Evolutionary conservation across 2,329 filamentous ascomycete genomes (phyloP).

Genomic region (Fragosphaeria purpurea): DNA sequence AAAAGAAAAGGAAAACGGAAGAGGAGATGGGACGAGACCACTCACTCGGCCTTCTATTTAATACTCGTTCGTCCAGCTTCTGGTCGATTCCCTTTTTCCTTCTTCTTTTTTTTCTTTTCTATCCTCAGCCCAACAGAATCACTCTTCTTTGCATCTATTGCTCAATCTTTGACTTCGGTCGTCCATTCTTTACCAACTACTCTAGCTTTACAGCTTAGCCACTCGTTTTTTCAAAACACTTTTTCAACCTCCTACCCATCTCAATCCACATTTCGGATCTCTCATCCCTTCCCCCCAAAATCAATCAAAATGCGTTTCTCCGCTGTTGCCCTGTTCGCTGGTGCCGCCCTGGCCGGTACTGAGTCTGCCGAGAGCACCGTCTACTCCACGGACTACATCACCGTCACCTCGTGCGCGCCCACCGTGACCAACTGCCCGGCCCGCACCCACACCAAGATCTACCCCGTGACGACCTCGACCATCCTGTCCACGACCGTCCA

Average conservation of each 20-base stretch:
- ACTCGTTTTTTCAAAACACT: conserved; percentile 12
- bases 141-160: conserved; percentile 18
- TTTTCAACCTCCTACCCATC: conserved; percentile 15
- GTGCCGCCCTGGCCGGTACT: conserved; percentile 28
- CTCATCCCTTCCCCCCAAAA: conserved; percentile 9
- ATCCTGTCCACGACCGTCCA: conserved; percentile 48
- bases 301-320: conserved; percentile 54
- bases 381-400: conserved; percentile 49
- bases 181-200: conserved; percentile 27
- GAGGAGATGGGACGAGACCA: neutral
- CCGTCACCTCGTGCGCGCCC: conserved; percentile 50
- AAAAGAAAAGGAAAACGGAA: neutral
- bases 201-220: conserved; percentile 16
- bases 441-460: conserved; percentile 18
- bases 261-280: conserved; percentile 5
- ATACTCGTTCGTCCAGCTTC: conserved; percentile 14
- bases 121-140: conserved; percentile 26
- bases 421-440: conserved; percentile 43
- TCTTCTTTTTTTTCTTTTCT: conserved; percentile 16
- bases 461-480: conserved; percentile 32
- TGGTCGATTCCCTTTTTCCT: conserved; percentile 8
- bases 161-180: conserved; percentile 29
- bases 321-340: conserved; percentile 40
- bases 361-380: conserved; percentile 30
- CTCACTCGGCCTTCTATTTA: conserved; percentile 21